phyloP scores from a whole-genome alignment of 164 flowering plant genomes.

The Vitis rupestris region DNA sequence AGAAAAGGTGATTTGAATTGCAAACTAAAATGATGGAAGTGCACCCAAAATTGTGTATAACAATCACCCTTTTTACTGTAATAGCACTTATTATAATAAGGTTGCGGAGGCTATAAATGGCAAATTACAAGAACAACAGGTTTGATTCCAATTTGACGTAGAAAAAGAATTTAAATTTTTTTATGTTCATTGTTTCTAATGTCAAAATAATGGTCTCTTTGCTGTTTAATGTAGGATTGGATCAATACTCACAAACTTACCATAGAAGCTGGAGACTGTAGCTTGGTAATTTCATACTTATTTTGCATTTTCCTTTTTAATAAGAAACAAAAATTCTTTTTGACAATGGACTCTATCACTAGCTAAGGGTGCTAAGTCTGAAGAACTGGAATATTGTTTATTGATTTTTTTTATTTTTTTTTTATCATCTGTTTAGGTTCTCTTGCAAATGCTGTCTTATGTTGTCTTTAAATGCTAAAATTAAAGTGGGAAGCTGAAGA shows the following conservation, averaged over 20 bases:
- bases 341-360: too few relatives aligned
- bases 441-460: too few relatives aligned
- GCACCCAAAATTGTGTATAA: neutral
- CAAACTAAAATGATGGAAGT: neutral
- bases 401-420: too few relatives aligned
- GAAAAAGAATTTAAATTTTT: neutral
- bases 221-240: constrained; percentile 42
- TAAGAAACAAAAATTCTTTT: too few relatives aligned
- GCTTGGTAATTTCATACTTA: constrained; percentile 20
- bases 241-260: constrained; percentile 23
- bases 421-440: too few relatives aligned
- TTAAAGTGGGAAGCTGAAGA: too few relatives aligned
- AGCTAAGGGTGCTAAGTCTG: too few relatives aligned
- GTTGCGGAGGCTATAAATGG: constrained; percentile 36
- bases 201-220: neutral
- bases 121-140: constrained; percentile 62
- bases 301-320: too few relatives aligned
- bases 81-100: constrained; percentile 55
- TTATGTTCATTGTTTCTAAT: neutral
- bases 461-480: too few relatives aligned
- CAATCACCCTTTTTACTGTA: constrained; percentile 5
- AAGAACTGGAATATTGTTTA: too few relatives aligned
- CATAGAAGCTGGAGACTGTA: constrained; percentile 17
- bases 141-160: constrained; percentile 13
- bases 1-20: constrained; percentile 46